Percentiles rank a stretch among this genome's conserved stretches.
Evolutionary conservation across 176 grass and related monocot genomes (phyloP).

Genomic region (Carex scoparia): DNA sequence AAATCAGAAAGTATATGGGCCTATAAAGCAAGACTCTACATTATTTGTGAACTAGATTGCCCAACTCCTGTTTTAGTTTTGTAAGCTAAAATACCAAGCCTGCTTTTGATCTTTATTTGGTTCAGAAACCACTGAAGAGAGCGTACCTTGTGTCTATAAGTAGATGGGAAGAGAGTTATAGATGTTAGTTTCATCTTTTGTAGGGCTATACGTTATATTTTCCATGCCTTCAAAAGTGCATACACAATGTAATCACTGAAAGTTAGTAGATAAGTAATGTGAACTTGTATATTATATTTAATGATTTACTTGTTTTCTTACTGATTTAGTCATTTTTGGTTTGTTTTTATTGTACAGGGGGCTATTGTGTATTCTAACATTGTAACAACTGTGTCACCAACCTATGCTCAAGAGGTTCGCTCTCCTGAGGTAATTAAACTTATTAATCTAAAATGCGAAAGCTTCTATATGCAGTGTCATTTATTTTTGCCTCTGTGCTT

Average conservation of each 20-base stretch:
- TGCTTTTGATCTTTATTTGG: not conserved
- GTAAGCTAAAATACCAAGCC: not conserved
- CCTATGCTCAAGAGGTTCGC: constrained; percentile 88
- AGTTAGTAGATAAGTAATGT: not conserved
- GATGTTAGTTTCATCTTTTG: not conserved
- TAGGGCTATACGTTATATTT: not conserved
- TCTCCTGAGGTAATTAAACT: constrained; percentile 64
- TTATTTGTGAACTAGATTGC: not conserved
- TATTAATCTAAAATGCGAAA: constrained; percentile 21
- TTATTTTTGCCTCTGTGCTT: constrained; percentile 12
- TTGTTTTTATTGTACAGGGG: constrained; percentile 47
- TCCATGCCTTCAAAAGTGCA: not conserved
- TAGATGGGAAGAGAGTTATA: not conserved
- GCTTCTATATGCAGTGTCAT: not conserved
- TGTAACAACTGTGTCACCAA: constrained; percentile 95
- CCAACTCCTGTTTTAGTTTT: not conserved
- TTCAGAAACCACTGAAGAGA: not conserved
- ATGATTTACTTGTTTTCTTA: constrained; percentile 5
- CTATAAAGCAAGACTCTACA: not conserved
- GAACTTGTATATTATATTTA: not conserved
- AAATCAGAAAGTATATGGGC: not conserved
- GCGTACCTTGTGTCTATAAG: not conserved
- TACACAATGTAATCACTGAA: constrained; percentile 3
- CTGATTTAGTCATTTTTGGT: constrained; percentile 18
- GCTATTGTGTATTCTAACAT: constrained; percentile 97